Evolutionary conservation across 306 rosid genomes (phyloP).

Genomic region (Dalbergia cochinchinensis): DNA sequence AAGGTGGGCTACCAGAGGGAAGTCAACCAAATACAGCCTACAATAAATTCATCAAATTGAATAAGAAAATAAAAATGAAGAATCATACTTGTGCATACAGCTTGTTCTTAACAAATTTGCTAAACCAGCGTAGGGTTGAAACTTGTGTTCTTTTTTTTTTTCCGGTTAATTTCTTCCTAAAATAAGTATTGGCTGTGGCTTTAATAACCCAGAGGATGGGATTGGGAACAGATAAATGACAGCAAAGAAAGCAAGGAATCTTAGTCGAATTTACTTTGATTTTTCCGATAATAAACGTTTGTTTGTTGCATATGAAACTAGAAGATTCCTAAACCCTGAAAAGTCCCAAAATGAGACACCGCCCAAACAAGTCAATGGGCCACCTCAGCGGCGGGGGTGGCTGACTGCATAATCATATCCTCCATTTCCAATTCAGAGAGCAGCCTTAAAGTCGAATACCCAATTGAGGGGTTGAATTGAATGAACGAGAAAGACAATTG

Average conservation of each 20-base stretch:
- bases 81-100: too few species aligned
- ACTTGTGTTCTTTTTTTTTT: not conserved
- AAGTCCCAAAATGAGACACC: not conserved
- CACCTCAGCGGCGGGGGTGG: not conserved
- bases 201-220: not conserved
- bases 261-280: not conserved
- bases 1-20: slow-evolving; percentile 2
- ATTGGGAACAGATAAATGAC: not conserved
- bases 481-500: too few species aligned
- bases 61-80: too few species aligned
- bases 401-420: not conserved
- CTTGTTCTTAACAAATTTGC: not conserved
- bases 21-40: slow-evolving; percentile 23
- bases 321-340: slow-evolving; percentile 7
- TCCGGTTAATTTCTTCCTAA: not conserved
- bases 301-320: not conserved
- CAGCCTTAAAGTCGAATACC: slow-evolving; percentile 16
- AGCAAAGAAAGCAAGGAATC: not conserved
- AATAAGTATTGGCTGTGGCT: not conserved
- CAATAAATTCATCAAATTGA: slow-evolving; percentile 2
- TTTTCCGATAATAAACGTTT: not conserved
- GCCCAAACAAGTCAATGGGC: slow-evolving; percentile 12
- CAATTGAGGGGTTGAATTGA: not conserved
- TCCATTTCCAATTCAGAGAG: slow-evolving; percentile 34
- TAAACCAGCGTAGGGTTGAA: not conserved